These are phyloP conservation scores for Cymbidium sinense DNA, from an alignment of 106 monocot genomes.

Conservation along the genomic window DNA sequence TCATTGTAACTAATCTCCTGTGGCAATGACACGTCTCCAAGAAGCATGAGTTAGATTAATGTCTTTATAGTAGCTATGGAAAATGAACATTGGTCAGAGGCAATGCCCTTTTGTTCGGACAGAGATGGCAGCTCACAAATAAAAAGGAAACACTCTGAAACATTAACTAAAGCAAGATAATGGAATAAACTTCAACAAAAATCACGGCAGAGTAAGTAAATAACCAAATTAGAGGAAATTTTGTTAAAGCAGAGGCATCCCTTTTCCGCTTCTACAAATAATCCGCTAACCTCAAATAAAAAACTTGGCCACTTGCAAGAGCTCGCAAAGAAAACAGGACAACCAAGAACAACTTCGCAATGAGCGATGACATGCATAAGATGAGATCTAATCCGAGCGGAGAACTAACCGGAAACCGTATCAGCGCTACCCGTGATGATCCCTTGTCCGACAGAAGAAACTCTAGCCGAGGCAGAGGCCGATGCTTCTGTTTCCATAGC, in stretches of 20 bases:
- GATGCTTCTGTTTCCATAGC: not conserved
- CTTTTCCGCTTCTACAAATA: not conserved
- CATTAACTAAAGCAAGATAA: not conserved
- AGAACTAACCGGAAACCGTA: conserved; percentile 2
- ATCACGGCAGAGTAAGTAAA: not conserved
- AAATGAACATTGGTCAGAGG: too few relatives aligned
- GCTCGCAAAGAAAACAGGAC: not conserved
- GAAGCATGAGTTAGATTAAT: too few relatives aligned
- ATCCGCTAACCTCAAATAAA: not conserved
- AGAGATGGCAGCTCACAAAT: not conserved
- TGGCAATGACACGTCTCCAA: too few relatives aligned
- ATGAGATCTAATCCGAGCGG: not conserved
- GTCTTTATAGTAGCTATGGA: too few relatives aligned
- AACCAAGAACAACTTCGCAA: not conserved
- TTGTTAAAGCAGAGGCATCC: not conserved
- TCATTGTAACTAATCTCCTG: too few relatives aligned
- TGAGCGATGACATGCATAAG: not conserved
- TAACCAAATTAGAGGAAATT: not conserved
- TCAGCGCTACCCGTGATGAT: not conserved
- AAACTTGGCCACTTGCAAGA: not conserved
- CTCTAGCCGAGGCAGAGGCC: not conserved
- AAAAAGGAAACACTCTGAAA: not conserved
- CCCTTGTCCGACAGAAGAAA: not conserved
- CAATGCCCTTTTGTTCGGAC: too few relatives aligned
- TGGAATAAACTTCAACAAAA: not conserved